Evolutionary conservation across 148 eudicot species (phyloP), one percentile per base, ranked within the genome.

Genomic region (Euryodendron excelsum): DNA sequence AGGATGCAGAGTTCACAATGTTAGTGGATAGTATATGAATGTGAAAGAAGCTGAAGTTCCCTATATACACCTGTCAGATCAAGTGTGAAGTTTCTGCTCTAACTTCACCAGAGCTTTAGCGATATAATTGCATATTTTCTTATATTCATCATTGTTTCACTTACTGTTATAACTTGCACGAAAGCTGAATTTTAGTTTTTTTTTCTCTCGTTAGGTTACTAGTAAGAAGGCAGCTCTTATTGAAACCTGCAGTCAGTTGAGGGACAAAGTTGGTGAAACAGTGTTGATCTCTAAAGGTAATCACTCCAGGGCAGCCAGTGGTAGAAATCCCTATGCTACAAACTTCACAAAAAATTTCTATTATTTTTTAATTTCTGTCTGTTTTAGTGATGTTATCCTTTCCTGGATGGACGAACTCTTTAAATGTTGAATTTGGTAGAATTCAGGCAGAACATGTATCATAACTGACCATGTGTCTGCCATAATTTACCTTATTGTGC

Each of bases 171-270:
- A 67, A 74, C 66, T 60, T 44, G 34, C 1, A 61, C 74, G 48
- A 59, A 28, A 39, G 33, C 31, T 62, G 41, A 83, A 47, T 34
- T 55, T 76, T 6, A 25, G 64, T 25, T 1, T 50, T 27, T 23
- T 33, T 60, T 34, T 79, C 11, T 77, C 11, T 14, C 4, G 72
- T 60, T 80, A 96, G 99, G 99, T 96, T 78, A 93, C 99, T 21
- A 83, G 90, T 80, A 96, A 93, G 90, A 96, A 96, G 88, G 97
- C 97, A 58, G 86, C 98, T 60, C 82, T 93, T 80, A 93, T 96
- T 78, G 98, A 92, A 79, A 85, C 82, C 68, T 88, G 86, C 68
- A 56, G 70, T 60, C 88, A 86, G 78, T 76, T 96, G 86, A 89
- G 93, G 81, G 87, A 86, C 53, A 96, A 93, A 84, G 86, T 96